These are phyloP conservation scores for Hyaloscypha variabilis DNA, from an alignment of 495 filamentous ascomycete species.

Conservation along the genomic window DNA sequence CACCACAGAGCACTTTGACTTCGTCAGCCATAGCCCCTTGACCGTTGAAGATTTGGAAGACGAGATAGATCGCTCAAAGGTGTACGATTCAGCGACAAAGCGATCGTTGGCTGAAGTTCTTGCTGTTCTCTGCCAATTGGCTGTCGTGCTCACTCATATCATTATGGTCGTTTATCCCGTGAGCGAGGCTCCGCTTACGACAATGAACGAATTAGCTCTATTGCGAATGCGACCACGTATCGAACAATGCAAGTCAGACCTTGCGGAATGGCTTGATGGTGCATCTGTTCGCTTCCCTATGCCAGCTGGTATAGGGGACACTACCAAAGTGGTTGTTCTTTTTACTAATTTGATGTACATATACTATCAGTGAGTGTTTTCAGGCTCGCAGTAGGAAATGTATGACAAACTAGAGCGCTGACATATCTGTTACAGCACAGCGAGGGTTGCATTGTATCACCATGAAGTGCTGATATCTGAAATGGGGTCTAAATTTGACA, in stretches of 20 bases:
- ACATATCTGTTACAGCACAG: neutral
- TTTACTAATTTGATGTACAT: neutral
- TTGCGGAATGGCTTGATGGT: neutral
- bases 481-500: neutral
- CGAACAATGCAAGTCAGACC: neutral
- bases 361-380: neutral
- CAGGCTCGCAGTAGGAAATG: neutral
- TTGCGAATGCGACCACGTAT: neutral
- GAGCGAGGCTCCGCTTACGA: neutral
- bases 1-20: slow-evolving; percentile 1
- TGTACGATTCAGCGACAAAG: slow-evolving; percentile 4
- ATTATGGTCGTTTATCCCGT: slow-evolving; percentile 3
- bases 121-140: neutral
- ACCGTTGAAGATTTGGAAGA: neutral
- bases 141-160: neutral
- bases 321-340: neutral
- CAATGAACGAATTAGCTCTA: neutral
- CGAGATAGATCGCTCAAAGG: neutral
- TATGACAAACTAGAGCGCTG: neutral
- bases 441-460: neutral
- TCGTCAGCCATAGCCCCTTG: neutral
- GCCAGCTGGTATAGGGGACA: neutral
- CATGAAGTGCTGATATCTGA: neutral
- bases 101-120: neutral
- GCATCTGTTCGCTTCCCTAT: neutral